Percentiles rank a stretch among this genome's conserved stretches.
Evolutionary conservation across 768 basidiomycete genomes (phyloP).

Genomic region (Leccinum longicurvipes): DNA sequence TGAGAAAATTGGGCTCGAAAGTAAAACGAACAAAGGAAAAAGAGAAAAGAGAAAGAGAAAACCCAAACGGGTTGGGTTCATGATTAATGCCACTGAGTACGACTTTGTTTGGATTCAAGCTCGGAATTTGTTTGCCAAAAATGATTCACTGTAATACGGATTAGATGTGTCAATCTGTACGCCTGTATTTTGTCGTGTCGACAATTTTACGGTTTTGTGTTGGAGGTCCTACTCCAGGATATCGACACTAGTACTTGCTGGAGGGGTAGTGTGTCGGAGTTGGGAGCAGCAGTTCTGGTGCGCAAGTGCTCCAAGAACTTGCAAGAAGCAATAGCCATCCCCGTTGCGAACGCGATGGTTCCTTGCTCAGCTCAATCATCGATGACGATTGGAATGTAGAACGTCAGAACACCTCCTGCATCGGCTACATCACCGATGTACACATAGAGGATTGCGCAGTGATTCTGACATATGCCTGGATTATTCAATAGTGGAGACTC

Average conservation of each 20-base stretch:
- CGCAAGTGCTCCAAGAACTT: not conserved
- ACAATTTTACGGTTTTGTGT: not conserved
- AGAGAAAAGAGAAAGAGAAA: not conserved
- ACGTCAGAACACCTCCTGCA: slow-evolving; percentile 82
- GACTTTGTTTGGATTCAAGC: not conserved
- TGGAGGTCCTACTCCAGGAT: not conserved
- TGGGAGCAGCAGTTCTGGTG: not conserved
- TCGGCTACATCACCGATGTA: slow-evolving; percentile 81
- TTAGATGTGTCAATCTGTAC: slow-evolving; percentile 7
- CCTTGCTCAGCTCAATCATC: slow-evolving; percentile 42
- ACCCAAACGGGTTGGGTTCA: not conserved
- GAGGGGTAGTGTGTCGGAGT: not conserved
- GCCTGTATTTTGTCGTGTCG: not conserved
- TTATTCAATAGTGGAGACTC: not conserved
- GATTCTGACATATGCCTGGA: slow-evolving; percentile 74
- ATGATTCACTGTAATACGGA: not conserved
- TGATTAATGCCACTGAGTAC: not conserved
- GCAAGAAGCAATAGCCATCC: not conserved
- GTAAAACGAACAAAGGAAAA: not conserved
- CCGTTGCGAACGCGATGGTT: not conserved
- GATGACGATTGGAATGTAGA: slow-evolving; percentile 79
- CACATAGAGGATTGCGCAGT: slow-evolving; percentile 85
- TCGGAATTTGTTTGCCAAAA: slow-evolving; percentile 11
- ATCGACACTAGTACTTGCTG: not conserved
- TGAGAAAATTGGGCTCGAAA: slow-evolving; percentile 1